Base-by-base conservation (phyloP, 176 grass and related monocot genomes). In the Canna indica region DNA sequence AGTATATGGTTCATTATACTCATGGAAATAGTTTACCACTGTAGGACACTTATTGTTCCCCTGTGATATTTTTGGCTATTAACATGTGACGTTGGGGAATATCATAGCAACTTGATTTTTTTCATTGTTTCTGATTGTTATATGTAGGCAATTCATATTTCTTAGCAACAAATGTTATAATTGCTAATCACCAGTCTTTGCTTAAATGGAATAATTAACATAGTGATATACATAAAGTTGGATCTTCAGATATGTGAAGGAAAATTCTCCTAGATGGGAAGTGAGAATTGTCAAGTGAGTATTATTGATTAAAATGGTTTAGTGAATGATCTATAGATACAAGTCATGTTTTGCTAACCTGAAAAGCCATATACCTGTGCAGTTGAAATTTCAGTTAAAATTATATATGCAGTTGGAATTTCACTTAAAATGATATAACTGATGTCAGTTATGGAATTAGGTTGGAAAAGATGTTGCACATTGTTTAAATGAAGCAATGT, bases 401-500 rank as follows among this genome's bases (percentile, higher is more conserved):
- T n/a, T n/a, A n/a, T n/a, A 17, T 5, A 17, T 33, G 59, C 59
- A 34, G 4, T 34, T 6, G 13, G 1, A 34, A 63, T 33, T 63
- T 34, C 26, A 54, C 2, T 16, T 34, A 11, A 26, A 25, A 17
- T 63, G 28, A 7, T 33, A 14, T 0, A 18, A 63, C 29, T 63
- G 18, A 82, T 64, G 3, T 70, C 4, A 59, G 61, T 11, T 41
- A 46, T 86, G 58, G 12, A 61, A 81, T 33, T 76, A 96, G 92
- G 79, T 73, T 68, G 86, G 86, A 34, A 88, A 79, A 77, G 92
- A 96, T 81, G 75, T 96, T 42, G 79, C 82, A 64, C 81, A 75
- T 18, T 89, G 88, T 63, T 91, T 96, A 83, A 75, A 96, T 67
- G 86, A 91, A 68, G 88, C 92, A 1, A 79, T 96, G 70, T 81